Evolutionary conservation across 108 stramenopile genomes (phyloP).

Genomic region (Cyclotella kingstonii): DNA sequence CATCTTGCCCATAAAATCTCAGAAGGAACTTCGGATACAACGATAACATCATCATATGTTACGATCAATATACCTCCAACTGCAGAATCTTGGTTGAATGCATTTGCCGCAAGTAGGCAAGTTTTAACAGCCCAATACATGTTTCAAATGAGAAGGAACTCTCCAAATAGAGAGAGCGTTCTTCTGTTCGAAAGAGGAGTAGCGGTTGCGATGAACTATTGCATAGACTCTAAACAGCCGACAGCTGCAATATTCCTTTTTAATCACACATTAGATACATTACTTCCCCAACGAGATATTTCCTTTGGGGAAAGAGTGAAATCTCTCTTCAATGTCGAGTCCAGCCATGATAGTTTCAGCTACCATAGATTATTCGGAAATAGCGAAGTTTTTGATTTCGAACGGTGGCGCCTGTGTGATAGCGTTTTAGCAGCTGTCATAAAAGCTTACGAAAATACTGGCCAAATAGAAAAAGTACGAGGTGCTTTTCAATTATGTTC

Average conservation of each 20-base stretch:
- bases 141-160: not conserved
- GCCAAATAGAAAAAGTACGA: constrained; percentile 22
- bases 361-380: constrained; percentile 13
- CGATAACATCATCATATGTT: not conserved
- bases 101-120: constrained; percentile 14
- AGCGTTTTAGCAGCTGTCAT: constrained; percentile 31
- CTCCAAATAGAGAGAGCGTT: constrained; percentile 5
- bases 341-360: not conserved
- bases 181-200: constrained; percentile 34
- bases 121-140: constrained; percentile 14
- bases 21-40: not conserved
- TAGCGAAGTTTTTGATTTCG: constrained; percentile 10
- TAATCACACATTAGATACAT: constrained; percentile 7
- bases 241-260: constrained; percentile 35
- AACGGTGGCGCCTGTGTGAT: constrained; percentile 10
- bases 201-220: constrained; percentile 33
- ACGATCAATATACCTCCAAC: not conserved
- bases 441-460: constrained; percentile 14
- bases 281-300: not conserved
- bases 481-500: constrained; percentile 7
- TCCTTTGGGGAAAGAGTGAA: constrained; percentile 17
- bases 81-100: constrained; percentile 29
- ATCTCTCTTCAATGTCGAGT: constrained; percentile 18
- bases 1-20: not conserved
- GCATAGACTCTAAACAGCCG: constrained; percentile 33